Evolutionary conservation across 768 basidiomycete species (phyloP), one percentile per base, ranked within the genome.

Genomic region (Suillus occidentalis): DNA sequence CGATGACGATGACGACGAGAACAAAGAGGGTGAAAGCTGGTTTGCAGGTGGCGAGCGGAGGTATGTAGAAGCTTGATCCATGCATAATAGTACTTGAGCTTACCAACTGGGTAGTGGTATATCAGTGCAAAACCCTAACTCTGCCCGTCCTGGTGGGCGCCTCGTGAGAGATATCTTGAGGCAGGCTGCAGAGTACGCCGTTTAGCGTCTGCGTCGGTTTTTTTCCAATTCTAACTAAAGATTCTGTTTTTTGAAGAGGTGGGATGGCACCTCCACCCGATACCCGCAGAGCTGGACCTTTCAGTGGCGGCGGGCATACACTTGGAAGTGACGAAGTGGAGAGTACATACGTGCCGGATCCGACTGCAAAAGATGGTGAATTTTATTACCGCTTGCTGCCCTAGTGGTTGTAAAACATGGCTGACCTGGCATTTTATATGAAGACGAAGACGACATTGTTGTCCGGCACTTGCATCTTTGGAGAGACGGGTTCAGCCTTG

Each of bases 21-120:
- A 76, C 9, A 82, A 82, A 42, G 83, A 84, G 20, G 79, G 82
- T 2, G 87, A 92, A 70, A 89, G 83, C 68, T 92, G 89, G 84
- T 99, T 94, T 76, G 90, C 97, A 4, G 97, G 97, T n/a, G 97
- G 97, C 0, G 97, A 97, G 75, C 82, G 93, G 72, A 95, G 94
- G 95, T 92, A 40, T 39, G 74, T 60, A 31, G 6, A 18, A 22
- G 13, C 10, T 25, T 9, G 18, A 2, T 22, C 8, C 37, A 8
- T 37, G 34, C 34, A 12, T 49, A 40, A 13, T 50, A 58, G 18
- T 59, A 13, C 55, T 42, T 37, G 37, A 52, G 20, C 62, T 62
- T 8, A 25, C 43, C 45, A 37, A 14, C 22, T 28, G 34, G 25
- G 16, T 72, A 98, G 95, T 75, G 97, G 96, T 2, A 83, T 99